Evolutionary conservation across 2,329 filamentous ascomycete species (phyloP).

Genomic region (Lizonia empirigonia): DNA sequence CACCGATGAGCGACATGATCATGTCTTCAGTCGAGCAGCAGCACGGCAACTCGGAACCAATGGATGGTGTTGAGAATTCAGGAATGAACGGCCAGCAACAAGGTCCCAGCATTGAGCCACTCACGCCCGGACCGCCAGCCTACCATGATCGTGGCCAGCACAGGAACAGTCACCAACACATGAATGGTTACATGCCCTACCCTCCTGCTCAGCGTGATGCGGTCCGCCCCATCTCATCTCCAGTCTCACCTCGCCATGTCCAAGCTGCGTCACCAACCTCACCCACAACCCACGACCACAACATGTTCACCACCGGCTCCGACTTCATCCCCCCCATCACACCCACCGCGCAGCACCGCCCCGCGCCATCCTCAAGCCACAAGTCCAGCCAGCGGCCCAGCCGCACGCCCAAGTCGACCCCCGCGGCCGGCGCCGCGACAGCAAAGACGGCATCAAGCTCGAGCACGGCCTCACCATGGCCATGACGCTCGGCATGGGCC

Average conservation of each 20-base stretch:
- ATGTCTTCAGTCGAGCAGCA: constrained; percentile 44
- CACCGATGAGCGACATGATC: constrained; percentile 32
- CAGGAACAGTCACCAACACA: constrained; percentile 13
- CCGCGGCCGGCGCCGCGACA: constrained; percentile 26
- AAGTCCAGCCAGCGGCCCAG: constrained; percentile 32
- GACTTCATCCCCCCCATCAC: constrained; percentile 31
- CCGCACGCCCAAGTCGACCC: constrained; percentile 40
- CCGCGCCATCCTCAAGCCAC: constrained; percentile 21
- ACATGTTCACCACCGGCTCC: constrained; percentile 30
- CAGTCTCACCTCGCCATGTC: constrained; percentile 27
- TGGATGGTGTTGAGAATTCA: constrained; percentile 7
- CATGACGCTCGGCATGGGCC: constrained; percentile 23
- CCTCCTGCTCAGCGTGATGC: constrained; percentile 12
- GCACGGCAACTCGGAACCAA: constrained; percentile 18
- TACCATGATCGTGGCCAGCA: constrained; percentile 10
- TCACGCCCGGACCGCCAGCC: constrained; percentile 32
- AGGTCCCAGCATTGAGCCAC: constrained; percentile 34
- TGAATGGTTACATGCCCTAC: constrained; percentile 20
- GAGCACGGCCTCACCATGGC: constrained; percentile 27
- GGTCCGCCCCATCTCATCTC: constrained; percentile 25
- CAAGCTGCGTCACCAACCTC: constrained; percentile 24
- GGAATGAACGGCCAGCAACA: constrained; percentile 15
- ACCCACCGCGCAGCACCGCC: constrained; percentile 5
- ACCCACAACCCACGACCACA: constrained; percentile 25
- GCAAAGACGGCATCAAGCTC: constrained; percentile 37